phyloP scores from a whole-genome alignment of 768 basidiomycete genomes.

The Boletus fagicola region DNA sequence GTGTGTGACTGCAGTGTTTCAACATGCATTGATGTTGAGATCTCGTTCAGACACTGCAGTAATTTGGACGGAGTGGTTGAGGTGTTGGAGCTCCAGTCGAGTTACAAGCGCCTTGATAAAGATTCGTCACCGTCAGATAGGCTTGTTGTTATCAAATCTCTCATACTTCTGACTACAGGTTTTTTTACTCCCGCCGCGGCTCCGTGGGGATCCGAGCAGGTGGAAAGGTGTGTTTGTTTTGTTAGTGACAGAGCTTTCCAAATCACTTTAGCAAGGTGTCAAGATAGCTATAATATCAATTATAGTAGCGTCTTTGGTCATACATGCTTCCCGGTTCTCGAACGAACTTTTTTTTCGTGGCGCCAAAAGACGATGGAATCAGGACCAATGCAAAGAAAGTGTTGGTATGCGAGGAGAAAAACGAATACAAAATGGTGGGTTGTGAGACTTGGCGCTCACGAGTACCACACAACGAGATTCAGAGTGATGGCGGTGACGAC shows the following conservation, averaged over 20 bases:
- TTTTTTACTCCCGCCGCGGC: not conserved
- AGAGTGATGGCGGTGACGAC: not conserved
- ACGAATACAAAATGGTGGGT: not conserved
- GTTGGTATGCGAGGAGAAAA: not conserved
- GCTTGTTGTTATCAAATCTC: not conserved
- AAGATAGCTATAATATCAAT: not conserved
- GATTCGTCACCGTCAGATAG: not conserved
- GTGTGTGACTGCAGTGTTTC: not conserved
- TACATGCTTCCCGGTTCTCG: not conserved
- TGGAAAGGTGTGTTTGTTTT: not conserved
- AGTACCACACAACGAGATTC: not conserved
- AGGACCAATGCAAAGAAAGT: no score
- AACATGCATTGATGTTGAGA: no score
- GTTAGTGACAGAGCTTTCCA: not conserved
- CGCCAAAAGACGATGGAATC: not conserved
- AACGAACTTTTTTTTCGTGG: not conserved
- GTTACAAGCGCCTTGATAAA: not conserved
- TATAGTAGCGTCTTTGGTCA: not conserved
- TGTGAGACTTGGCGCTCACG: not conserved
- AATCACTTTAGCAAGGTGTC: not conserved
- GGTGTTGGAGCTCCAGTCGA: not conserved
- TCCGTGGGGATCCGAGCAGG: not conserved
- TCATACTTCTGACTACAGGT: not conserved
- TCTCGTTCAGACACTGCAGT: not conserved
- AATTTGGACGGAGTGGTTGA: not conserved